A percentile compares a stretch with the other conserved stretches of the same genome.
phyloP scores from a whole-genome alignment of 2,329 filamentous ascomycete genomes.

The Stemphylium vesicarium region DNA sequence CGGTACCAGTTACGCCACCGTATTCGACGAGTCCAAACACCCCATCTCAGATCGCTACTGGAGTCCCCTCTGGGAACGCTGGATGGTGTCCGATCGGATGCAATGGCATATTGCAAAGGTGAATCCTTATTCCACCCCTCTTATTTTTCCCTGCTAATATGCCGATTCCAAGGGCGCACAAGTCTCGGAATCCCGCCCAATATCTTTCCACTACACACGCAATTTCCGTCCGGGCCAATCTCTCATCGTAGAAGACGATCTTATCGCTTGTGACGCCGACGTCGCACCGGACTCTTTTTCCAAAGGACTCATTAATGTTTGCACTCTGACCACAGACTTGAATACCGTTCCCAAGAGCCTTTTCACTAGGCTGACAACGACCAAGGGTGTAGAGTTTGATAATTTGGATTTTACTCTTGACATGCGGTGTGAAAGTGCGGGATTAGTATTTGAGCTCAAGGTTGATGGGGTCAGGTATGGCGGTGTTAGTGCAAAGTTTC shows the following conservation, averaged over 20 bases:
- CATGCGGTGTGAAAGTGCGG: constrained; percentile 81
- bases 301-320: constrained; percentile 70
- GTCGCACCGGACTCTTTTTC: constrained; percentile 62
- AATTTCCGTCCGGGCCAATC: constrained; percentile 83
- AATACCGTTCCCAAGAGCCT: constrained; percentile 74
- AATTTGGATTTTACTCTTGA: constrained; percentile 83
- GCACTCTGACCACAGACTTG: constrained; percentile 80
- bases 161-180: constrained; percentile 69
- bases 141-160: constrained; percentile 9
- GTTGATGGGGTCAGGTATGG: constrained; percentile 80
- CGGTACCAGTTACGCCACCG: constrained; percentile 80
- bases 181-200: constrained; percentile 73
- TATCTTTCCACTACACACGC: constrained; percentile 84
- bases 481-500: constrained; percentile 78
- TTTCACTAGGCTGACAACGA: constrained; percentile 79
- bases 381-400: constrained; percentile 79
- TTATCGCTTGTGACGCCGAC: constrained; percentile 77
- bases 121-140: neutral
- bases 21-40: constrained; percentile 78
- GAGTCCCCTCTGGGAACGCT: constrained; percentile 79
- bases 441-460: constrained; percentile 77
- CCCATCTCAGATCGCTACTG: constrained; percentile 76
- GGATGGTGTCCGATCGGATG: constrained; percentile 85
- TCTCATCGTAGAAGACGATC: constrained; percentile 77
- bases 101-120: constrained; percentile 85